Base-by-base conservation (phyloP, 1,284 basidiomycete species). In the Ustilago crameri region DNA sequence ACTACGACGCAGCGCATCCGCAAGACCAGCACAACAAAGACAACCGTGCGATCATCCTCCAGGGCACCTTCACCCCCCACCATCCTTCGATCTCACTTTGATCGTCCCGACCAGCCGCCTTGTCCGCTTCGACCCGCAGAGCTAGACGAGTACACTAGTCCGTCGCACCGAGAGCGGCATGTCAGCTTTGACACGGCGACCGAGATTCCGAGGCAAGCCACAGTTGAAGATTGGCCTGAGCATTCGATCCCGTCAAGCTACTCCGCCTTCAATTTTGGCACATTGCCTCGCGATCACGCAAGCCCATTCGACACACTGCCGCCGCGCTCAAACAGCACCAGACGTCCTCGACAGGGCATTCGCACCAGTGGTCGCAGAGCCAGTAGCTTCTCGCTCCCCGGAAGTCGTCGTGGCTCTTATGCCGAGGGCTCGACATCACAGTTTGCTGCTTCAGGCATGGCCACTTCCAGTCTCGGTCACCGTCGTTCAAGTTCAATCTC, bases 381-480 rank as follows among this genome's bases (percentile, higher is more conserved):
- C 5, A 63, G 58, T 24, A 75, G 71, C 49, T 74, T 69, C 32
- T 75, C 73, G 4, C 50, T 72, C 0, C 73, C 73, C 24, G 55
- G 60, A 17, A 75, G 73, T 46, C 59, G 63, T 5, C 64, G 74
- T n/a, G 59, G 58, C 7, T 78, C 70, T 22, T 52, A 73, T n/a
- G 70, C 51, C n/a, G 68, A 45, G 22, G 58, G 58, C 32, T 44
- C 58, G 17, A 42, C 57, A 2, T 56, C 49, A 22, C 49, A 53
- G 9, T 53, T 57, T 10, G 49, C 22, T 1, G 27, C 22, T 17
- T 26, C 54, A 1, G 20, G 40, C 15, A 32, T 34, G 12, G 30
- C 23, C 18, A 26, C 24, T 18, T 38, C 56, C 5, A 15, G 20
- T 8, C 1, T 49, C 4, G 30, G 52, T 12, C 66, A 74, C 23